Percentiles rank a stretch among this genome's conserved stretches.
Evolutionary conservation across 2,329 filamentous ascomycete species (phyloP).

Genomic region (Hortaea werneckii): DNA sequence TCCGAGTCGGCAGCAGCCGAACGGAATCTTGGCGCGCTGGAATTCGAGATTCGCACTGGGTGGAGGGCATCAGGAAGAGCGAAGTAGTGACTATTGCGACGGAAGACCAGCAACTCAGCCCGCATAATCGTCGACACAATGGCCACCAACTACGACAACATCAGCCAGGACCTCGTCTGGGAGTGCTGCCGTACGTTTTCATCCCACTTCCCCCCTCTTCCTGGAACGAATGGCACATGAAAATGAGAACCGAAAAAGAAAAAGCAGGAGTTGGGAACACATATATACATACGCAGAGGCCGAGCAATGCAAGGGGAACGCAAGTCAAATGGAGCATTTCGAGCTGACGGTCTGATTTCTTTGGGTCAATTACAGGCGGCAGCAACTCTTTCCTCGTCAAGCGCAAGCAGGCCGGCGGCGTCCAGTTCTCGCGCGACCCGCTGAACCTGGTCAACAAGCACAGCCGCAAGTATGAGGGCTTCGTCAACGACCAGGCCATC

Average conservation of each 20-base stretch:
- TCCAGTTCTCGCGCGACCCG: conserved; percentile 88
- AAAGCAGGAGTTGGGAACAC: not conserved
- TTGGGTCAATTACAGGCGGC: conserved; percentile 48
- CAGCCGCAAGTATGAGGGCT: conserved; percentile 88
- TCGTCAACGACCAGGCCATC: conserved; percentile 88
- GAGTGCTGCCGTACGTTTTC: conserved; percentile 76
- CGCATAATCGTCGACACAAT: conserved; percentile 37
- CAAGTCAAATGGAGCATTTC: not conserved
- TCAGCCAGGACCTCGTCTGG: conserved; percentile 90
- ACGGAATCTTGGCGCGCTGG: too few species aligned
- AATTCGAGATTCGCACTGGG: too few species aligned
- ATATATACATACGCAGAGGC: not conserved
- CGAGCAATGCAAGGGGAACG: not conserved
- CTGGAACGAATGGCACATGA: not conserved
- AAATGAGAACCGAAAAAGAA: not conserved
- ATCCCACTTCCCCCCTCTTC: not conserved
- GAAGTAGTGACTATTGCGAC: too few species aligned
- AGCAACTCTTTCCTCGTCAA: conserved; percentile 90
- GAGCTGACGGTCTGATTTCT: conserved; percentile 1
- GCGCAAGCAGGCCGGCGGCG: conserved; percentile 67
- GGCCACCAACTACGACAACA: conserved; percentile 49
- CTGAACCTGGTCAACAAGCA: conserved; percentile 89
- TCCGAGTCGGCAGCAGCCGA: too few species aligned
- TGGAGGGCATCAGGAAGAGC: too few species aligned
- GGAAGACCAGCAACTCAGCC: too few species aligned